A percentile compares a stretch with the other conserved stretches of the same genome.
Evolutionary conservation across 768 basidiomycete genomes (phyloP).

Genomic region (Lepiota brunneoincarnata): DNA sequence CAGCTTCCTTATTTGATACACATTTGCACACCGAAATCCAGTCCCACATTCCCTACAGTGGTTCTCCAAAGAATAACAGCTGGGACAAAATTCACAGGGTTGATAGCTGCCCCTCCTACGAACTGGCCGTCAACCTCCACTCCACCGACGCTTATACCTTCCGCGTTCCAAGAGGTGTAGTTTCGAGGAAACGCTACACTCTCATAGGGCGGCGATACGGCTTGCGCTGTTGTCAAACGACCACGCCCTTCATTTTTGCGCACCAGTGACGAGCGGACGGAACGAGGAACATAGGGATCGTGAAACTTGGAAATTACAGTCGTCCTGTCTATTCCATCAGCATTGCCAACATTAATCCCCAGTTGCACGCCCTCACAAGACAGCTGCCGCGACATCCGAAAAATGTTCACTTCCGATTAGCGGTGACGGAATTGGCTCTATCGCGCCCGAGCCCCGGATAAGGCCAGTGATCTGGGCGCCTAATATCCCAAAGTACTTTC

Average conservation of each 20-base stretch:
- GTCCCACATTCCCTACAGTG: slow-evolving; percentile 12
- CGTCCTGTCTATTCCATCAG: slow-evolving; percentile 13
- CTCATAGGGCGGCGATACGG: slow-evolving; percentile 28
- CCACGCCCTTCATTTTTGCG: slow-evolving; percentile 6
- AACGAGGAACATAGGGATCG: slow-evolving; percentile 22
- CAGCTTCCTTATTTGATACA: neutral
- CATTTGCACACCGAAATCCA: slow-evolving; percentile 22
- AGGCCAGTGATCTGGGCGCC: slow-evolving; percentile 25
- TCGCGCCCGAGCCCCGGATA: slow-evolving; percentile 23
- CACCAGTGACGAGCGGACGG: slow-evolving; percentile 15
- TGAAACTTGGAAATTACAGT: slow-evolving; percentile 26
- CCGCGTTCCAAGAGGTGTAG: slow-evolving; percentile 26
- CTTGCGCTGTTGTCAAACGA: slow-evolving; percentile 20
- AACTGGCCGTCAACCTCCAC: slow-evolving; percentile 23
- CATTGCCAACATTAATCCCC: neutral
- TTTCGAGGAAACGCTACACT: slow-evolving; percentile 21
- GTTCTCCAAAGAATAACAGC: slow-evolving; percentile 24
- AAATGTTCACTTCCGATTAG: slow-evolving; percentile 25
- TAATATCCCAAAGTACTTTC: slow-evolving; percentile 25
- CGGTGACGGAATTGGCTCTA: slow-evolving; percentile 23
- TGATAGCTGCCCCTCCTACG: slow-evolving; percentile 25
- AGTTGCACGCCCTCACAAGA: slow-evolving; percentile 17
- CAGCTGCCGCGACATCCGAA: slow-evolving; percentile 21
- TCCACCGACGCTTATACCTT: slow-evolving; percentile 26
- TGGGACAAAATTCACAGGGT: slow-evolving; percentile 20